These are phyloP conservation scores for Pseudoperonospora humuli DNA, from an alignment of 352 stramenopile genomes.

Conservation along the genomic window DNA sequence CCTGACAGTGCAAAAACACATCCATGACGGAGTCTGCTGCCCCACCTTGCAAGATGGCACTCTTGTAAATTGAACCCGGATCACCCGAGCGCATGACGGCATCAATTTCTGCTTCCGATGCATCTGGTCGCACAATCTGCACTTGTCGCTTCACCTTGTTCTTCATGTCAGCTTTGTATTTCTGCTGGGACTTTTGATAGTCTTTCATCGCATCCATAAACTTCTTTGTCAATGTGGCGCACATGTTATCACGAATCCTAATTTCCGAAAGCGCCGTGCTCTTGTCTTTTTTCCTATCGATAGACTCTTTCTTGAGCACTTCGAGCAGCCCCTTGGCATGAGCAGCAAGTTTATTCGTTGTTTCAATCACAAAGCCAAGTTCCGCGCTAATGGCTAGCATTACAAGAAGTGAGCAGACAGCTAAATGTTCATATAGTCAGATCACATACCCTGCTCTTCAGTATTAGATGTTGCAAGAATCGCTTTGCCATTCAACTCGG, in stretches of 20 bases:
- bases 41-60: constrained; percentile 65
- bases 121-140: constrained; percentile 96
- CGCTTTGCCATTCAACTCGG: constrained; percentile 89
- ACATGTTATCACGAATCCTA: constrained; percentile 96
- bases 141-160: constrained; percentile 97
- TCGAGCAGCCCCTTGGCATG: constrained; percentile 84
- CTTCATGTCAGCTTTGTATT: constrained; percentile 97
- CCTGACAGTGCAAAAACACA: constrained; percentile 92
- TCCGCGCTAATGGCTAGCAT: constrained; percentile 81
- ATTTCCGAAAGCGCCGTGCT: constrained; percentile 62
- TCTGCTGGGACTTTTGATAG: constrained; percentile 96
- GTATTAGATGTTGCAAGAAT: constrained; percentile 90
- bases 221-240: constrained; percentile 95
- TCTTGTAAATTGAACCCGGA: constrained; percentile 80
- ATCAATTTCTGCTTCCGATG: constrained; percentile 96
- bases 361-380: constrained; percentile 86
- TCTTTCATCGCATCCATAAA: constrained; percentile 99
- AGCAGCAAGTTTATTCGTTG: constrained; percentile 89
- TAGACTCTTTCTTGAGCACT: constrained; percentile 92
- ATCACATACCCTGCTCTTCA: constrained; percentile 80
- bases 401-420: too few relatives aligned
- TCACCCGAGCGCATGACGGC: constrained; percentile 89
- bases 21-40: constrained; percentile 80
- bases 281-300: constrained; percentile 89
- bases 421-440: too few relatives aligned